phyloP scores from a whole-genome alignment of 73 alveolate genomes.

The Durusdinium trenchii region DNA sequence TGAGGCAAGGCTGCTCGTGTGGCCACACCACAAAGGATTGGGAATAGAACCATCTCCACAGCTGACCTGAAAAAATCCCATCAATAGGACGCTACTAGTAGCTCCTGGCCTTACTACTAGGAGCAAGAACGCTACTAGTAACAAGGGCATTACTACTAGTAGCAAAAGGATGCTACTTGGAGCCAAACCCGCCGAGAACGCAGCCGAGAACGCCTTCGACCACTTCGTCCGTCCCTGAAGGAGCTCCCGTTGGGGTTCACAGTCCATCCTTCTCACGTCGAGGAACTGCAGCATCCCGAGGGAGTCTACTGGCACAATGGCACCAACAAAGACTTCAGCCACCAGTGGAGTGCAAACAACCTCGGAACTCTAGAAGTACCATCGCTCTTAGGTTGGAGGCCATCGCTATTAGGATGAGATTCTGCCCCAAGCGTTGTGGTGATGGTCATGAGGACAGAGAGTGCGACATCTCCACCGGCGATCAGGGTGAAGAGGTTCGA shows the following conservation, averaged over 20 bases:
- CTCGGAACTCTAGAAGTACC: not conserved
- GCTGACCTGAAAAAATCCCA: slow-evolving; percentile 18
- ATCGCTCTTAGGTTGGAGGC: too few relatives aligned
- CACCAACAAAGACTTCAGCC: slow-evolving; percentile 78
- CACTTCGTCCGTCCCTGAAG: too few relatives aligned
- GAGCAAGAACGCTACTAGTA: too few relatives aligned
- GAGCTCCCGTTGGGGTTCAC: too few relatives aligned
- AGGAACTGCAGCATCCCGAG: slow-evolving; percentile 52
- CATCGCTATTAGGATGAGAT: not conserved
- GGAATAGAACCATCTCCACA: slow-evolving; percentile 72
- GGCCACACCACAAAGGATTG: slow-evolving; percentile 54
- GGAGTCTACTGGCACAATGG: slow-evolving; percentile 87
- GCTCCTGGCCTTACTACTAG: too few relatives aligned
- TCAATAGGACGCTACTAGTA: too few relatives aligned
- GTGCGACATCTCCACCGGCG: slow-evolving; percentile 92
- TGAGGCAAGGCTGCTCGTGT: slow-evolving; percentile 67
- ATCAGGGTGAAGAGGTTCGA: slow-evolving; percentile 79
- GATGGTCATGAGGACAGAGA: slow-evolving; percentile 89
- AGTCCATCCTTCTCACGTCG: too few relatives aligned
- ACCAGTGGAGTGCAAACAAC: slow-evolving; percentile 84
- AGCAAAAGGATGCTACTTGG: too few relatives aligned
- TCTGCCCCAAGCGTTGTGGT: slow-evolving; percentile 90
- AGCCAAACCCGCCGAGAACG: too few relatives aligned
- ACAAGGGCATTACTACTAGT: too few relatives aligned
- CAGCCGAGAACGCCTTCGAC: too few relatives aligned